These are phyloP conservation scores for Vanilla planifolia DNA, from an alignment of 106 monocot species.

Conservation along the genomic window DNA sequence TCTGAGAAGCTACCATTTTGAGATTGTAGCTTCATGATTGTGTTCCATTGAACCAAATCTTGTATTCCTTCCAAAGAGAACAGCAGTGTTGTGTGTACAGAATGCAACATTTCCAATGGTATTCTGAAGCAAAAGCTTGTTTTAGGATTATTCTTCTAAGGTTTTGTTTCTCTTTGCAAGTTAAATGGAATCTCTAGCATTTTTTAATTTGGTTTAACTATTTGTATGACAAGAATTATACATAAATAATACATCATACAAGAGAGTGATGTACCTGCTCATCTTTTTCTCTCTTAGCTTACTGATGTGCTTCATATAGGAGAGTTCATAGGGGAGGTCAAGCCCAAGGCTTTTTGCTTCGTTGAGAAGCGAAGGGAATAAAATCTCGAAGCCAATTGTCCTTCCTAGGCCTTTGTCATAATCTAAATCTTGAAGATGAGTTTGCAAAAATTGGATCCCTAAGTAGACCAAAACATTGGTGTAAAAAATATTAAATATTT, in stretches of 20 bases:
- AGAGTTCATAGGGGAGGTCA: neutral
- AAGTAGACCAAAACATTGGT: too few relatives aligned
- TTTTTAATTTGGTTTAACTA: neutral
- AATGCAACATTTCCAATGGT: neutral
- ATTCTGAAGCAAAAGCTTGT: neutral
- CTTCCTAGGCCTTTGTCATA: too few relatives aligned
- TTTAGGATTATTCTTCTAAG: too few relatives aligned
- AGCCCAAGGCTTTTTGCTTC: neutral
- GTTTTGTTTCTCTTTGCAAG: too few relatives aligned
- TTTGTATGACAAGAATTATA: neutral
- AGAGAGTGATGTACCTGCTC: neutral
- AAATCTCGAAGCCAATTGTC: neutral
- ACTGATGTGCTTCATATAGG: neutral
- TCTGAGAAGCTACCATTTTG: neutral
- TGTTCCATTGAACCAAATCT: slow-evolving; percentile 14
- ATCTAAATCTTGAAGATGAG: too few relatives aligned
- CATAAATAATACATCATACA: neutral
- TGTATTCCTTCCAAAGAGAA: neutral
- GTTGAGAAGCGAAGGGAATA: neutral
- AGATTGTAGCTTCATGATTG: slow-evolving; percentile 14
- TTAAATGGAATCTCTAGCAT: too few relatives aligned
- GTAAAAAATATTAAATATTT: too few relatives aligned
- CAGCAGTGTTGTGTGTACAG: neutral
- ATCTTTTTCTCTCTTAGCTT: neutral
- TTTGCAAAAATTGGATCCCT: too few relatives aligned